Conservation (phyloP, 106 monocot genomes). For the Dendrobium huoshanense region DNA sequence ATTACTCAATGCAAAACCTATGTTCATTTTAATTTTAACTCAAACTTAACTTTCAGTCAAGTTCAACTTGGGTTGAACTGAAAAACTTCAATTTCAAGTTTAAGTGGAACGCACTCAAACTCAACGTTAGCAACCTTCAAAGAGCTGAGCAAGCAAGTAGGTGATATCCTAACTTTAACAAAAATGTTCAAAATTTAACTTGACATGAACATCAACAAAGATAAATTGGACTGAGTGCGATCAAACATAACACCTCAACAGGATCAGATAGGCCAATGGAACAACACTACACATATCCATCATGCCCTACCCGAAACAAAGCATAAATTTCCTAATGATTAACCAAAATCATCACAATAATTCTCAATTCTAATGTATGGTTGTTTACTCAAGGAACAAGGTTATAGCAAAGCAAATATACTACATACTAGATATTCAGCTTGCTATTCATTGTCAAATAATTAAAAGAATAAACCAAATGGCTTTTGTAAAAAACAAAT, state of each 20-base stretch:
- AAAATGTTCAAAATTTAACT: not conserved
- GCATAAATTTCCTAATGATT: not conserved
- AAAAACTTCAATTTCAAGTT: not conserved
- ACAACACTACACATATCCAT: not conserved
- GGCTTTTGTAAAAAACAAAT: not conserved
- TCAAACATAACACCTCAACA: not conserved
- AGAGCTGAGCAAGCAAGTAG: not conserved
- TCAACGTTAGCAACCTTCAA: not conserved
- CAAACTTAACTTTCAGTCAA: not conserved
- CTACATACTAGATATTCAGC: not conserved
- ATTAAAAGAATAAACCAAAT: not conserved
- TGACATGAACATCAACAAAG: not conserved
- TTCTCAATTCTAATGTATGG: not conserved
- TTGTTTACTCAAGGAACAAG: not conserved
- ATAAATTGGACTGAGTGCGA: not conserved
- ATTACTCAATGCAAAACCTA: not conserved
- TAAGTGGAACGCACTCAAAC: not conserved
- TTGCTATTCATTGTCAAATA: not conserved
- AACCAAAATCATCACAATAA: not conserved
- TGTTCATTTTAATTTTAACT: not conserved
- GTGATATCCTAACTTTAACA: not conserved
- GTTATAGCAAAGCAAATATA: not conserved
- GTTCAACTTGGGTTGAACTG: not conserved
- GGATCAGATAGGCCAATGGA: not conserved
- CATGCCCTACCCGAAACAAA: no score